phyloP scores from a whole-genome alignment of 2,329 filamentous ascomycete genomes.

The Monosporascus sp. region DNA sequence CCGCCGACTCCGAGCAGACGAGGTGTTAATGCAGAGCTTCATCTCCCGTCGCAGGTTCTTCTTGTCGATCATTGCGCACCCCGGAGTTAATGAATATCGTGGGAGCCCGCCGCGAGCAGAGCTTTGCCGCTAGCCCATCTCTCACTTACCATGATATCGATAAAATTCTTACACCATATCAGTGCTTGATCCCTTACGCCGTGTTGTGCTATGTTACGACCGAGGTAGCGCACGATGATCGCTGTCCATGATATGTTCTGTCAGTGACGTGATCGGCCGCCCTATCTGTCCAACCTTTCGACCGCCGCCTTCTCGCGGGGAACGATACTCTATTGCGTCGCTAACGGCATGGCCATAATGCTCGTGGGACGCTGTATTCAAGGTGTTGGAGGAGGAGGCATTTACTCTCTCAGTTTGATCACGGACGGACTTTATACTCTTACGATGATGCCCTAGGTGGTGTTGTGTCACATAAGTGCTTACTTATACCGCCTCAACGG shows the following conservation, averaged over 20 bases:
- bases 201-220: no score
- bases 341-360: constrained; percentile 27
- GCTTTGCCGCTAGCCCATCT: no score
- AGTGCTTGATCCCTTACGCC: no score
- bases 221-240: no score
- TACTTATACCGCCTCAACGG: not conserved
- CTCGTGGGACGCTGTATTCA: constrained; percentile 34
- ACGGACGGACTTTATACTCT: constrained; percentile 38
- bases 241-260: constrained; percentile 24
- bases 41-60: no score
- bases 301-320: constrained; percentile 37
- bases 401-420: constrained; percentile 34
- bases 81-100: no score
- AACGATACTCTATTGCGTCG: constrained; percentile 33
- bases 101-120: no score
- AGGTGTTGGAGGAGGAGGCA: constrained; percentile 36
- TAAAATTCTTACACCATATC: no score
- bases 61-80: no score
- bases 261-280: constrained; percentile 31
- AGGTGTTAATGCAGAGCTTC: no score
- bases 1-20: no score
- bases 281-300: constrained; percentile 29
- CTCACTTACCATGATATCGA: no score
- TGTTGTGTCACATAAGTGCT: constrained; percentile 30
- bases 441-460: constrained; percentile 36